Percentiles rank a stretch among this genome's conserved stretches.
Evolutionary conservation across 2,329 filamentous ascomycete species (phyloP).

Genomic region (Talaromyces sp.): DNA sequence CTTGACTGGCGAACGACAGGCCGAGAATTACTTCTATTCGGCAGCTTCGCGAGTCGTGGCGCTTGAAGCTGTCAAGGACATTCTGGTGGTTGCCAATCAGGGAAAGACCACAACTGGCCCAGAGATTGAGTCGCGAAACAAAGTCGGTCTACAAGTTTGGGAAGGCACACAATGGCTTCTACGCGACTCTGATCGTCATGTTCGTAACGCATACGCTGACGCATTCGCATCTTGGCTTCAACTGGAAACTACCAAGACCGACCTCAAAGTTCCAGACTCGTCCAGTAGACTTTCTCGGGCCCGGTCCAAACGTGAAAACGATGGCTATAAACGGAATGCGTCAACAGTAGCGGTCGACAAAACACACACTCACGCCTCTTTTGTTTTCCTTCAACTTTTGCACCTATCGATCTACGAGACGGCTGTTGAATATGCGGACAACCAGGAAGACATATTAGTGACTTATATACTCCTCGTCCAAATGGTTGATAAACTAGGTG

Average conservation of each 20-base stretch:
- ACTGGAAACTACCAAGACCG: conserved; percentile 68
- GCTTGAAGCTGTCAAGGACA: conserved; percentile 75
- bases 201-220: conserved; percentile 82
- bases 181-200: conserved; percentile 71
- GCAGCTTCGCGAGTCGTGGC: conserved; percentile 63
- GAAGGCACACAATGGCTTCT: conserved; percentile 95
- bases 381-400: conserved; percentile 76
- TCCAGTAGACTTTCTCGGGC: conserved; percentile 47
- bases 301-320: conserved; percentile 45
- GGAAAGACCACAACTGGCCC: conserved; percentile 57
- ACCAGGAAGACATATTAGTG: conserved; percentile 71
- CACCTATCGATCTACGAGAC: conserved; percentile 90
- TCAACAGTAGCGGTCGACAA: conserved; percentile 67
- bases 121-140: conserved; percentile 67
- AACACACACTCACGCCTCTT: conserved; percentile 52
- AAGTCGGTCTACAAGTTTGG: conserved; percentile 80
- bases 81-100: conserved; percentile 77
- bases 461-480: conserved; percentile 74
- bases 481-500: conserved; percentile 72
- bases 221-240: conserved; percentile 81
- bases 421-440: conserved; percentile 69
- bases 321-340: conserved; percentile 55
- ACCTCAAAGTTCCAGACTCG: conserved; percentile 64
- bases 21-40: conserved; percentile 63
- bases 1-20: conserved; percentile 54